Conservation (phyloP, 148 eudicot species). For the Rhododendron ferrugineum region DNA sequence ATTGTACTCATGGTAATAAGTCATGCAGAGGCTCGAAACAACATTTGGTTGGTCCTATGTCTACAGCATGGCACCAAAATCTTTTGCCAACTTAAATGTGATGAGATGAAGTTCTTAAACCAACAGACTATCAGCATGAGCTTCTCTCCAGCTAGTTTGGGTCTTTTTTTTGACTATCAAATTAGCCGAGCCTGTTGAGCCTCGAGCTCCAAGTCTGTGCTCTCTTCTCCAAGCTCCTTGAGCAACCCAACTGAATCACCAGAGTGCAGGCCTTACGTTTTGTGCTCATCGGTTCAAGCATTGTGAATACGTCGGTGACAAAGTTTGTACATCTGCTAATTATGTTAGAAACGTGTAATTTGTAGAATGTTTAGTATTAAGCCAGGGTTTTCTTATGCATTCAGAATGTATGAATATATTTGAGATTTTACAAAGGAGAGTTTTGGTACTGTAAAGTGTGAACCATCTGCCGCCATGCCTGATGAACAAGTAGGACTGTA, state of each 20-base stretch:
- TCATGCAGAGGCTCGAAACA: not conserved
- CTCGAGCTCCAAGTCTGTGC: not conserved
- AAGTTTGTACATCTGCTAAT: slow-evolving; percentile 1
- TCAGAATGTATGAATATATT: not conserved
- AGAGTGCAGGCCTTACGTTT: not conserved
- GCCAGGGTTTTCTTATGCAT: not conserved
- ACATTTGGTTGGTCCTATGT: not conserved
- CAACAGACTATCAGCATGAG: not conserved
- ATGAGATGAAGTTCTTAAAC: not conserved
- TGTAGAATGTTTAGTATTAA: not conserved
- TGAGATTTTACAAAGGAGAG: too few species aligned
- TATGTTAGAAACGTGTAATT: not conserved
- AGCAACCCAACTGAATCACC: not conserved
- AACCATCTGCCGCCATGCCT: not conserved
- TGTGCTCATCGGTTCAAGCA: not conserved
- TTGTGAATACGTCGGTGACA: not conserved
- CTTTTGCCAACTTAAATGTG: not conserved
- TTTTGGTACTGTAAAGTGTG: not conserved
- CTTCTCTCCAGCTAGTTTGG: not conserved
- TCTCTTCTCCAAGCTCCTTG: not conserved
- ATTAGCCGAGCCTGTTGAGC: not conserved
- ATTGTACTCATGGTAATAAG: not conserved
- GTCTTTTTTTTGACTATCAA: not conserved
- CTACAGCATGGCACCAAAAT: not conserved
- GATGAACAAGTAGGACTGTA: not conserved